Conservation (phyloP, 805 yeast species). For the Saturnispora gosingensis region DNA sequence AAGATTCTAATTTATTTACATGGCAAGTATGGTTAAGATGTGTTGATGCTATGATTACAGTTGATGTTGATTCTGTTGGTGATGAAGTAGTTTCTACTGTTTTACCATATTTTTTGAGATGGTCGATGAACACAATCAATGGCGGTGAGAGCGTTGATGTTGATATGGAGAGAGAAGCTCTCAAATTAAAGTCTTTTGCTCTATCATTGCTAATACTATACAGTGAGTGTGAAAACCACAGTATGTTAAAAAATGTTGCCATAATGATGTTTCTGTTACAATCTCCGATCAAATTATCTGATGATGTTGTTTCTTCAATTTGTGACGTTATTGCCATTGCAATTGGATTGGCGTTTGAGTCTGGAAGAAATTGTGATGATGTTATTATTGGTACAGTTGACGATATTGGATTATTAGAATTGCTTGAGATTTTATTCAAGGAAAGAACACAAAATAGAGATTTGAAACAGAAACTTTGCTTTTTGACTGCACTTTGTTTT, state of each 20-base stretch:
- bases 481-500: conserved; percentile 46
- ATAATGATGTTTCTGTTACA: conserved; percentile 39
- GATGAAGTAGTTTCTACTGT: conserved; percentile 22
- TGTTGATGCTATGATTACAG: conserved; percentile 33
- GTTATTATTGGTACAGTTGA: conserved; percentile 8
- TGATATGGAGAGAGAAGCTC: neutral
- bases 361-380: conserved; percentile 25
- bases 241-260: conserved; percentile 36
- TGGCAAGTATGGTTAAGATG: conserved; percentile 31
- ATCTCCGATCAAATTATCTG: conserved; percentile 20
- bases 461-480: conserved; percentile 37
- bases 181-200: conserved; percentile 12
- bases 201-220: conserved; percentile 33
- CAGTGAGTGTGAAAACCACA: conserved; percentile 41
- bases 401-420: conserved; percentile 9
- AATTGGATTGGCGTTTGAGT: conserved; percentile 35
- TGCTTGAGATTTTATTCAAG: conserved; percentile 24
- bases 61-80: conserved; percentile 44
- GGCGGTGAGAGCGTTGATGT: neutral
- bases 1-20: conserved; percentile 32
- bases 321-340: conserved; percentile 38
- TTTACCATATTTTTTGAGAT: conserved; percentile 22
- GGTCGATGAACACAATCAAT: conserved; percentile 5
- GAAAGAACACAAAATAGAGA: conserved; percentile 1
- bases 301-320: conserved; percentile 36